These are phyloP conservation scores for Hypoxylon crocopeplum DNA, from an alignment of 495 filamentous ascomycete species.

Conservation along the genomic window DNA sequence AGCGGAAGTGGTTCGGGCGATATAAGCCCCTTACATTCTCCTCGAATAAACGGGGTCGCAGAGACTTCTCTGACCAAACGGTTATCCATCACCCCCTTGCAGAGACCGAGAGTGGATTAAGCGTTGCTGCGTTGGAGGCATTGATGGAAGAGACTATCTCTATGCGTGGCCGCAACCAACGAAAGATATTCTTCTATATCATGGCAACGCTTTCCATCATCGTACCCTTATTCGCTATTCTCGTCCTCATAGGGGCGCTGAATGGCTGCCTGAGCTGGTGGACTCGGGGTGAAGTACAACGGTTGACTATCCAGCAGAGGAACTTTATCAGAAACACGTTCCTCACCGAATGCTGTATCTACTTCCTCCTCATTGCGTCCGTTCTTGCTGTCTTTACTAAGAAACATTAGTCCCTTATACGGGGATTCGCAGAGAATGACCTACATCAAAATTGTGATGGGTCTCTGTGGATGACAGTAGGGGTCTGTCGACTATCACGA, in stretches of 20 bases:
- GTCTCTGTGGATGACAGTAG: background rate
- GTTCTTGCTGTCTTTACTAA: conserved; percentile 21
- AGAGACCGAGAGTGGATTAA: conserved; percentile 13
- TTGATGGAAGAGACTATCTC: conserved; percentile 38
- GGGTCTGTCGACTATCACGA: no score
- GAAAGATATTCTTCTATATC: conserved; percentile 38
- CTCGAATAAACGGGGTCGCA: background rate
- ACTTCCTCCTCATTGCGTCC: conserved; percentile 2
- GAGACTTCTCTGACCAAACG: conserved; percentile 11
- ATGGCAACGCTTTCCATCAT: conserved; percentile 39
- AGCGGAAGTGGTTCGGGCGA: background rate
- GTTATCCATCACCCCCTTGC: conserved; percentile 14
- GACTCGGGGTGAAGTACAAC: conserved; percentile 42
- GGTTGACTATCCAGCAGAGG: conserved; percentile 38
- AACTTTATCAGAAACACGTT: conserved; percentile 31
- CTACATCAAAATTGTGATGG: background rate
- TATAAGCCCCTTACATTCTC: background rate
- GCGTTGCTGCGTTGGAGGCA: conserved; percentile 13
- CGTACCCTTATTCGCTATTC: conserved; percentile 43
- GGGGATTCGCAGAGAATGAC: no score
- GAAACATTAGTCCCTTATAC: background rate
- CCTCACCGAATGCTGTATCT: conserved; percentile 29
- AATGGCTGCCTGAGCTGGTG: conserved; percentile 41
- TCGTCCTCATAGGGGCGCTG: conserved; percentile 39
- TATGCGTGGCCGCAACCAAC: conserved; percentile 27